Evolutionary conservation across 129 eudicot genomes (phyloP).

Genomic region (sunflower (Helianthus annuus)): DNA sequence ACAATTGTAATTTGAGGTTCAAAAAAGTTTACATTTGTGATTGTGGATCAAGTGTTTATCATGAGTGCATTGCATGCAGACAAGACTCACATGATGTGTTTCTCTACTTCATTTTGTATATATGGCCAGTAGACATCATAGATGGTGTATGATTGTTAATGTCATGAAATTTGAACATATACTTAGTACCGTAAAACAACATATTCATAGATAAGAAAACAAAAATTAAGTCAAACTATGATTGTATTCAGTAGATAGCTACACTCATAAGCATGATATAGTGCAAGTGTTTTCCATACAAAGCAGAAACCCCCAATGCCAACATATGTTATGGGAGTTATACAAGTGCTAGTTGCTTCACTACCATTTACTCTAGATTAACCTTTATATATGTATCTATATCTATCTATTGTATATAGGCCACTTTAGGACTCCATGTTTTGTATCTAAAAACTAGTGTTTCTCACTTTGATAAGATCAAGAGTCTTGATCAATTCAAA

Average conservation of each 20-base stretch:
- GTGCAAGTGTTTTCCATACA: constrained; percentile 3
- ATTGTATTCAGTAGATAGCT: neutral
- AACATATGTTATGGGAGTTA: neutral
- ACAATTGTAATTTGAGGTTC: neutral
- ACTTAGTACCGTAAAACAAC: too few relatives aligned
- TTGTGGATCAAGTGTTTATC: neutral
- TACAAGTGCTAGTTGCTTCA: neutral
- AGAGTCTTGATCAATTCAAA: constrained; percentile 13
- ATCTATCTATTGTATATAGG: constrained; percentile 30
- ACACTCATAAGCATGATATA: constrained; percentile 5
- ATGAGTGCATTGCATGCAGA: neutral
- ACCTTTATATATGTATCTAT: neutral
- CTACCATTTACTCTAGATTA: neutral
- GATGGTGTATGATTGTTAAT: neutral
- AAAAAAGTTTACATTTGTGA: neutral
- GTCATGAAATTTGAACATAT: too few relatives aligned
- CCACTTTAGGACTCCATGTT: constrained; percentile 1
- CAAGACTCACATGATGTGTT: neutral
- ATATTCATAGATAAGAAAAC: neutral
- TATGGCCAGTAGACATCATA: neutral
- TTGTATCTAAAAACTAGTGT: constrained; percentile 26
- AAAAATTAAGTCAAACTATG: neutral
- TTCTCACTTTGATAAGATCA: constrained; percentile 20
- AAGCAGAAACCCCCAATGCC: neutral
- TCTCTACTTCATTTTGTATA: neutral